Evolutionary conservation across 768 basidiomycete species (phyloP), one percentile per base, ranked within the genome.

Genomic region (Mycena metata): DNA sequence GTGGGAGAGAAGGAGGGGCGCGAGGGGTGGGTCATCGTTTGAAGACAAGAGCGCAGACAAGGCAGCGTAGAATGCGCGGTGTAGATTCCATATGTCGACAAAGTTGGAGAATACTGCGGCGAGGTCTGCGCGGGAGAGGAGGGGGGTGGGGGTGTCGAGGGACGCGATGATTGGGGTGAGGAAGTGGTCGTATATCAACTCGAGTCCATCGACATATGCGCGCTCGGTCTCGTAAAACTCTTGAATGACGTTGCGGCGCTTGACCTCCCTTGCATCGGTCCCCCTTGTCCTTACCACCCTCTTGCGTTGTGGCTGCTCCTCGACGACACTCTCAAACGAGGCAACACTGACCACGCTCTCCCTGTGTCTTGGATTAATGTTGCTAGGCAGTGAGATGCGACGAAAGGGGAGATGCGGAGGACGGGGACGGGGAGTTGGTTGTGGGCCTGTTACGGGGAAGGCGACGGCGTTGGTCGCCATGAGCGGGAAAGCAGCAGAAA

Each of bases 71-170:
- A 95, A 91, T 2, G 91, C 87, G 58, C 87, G 91, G 79, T 95
- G 93, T 46, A 94, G 84, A 73, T 94, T 95, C 94, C 92, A 95
- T 39, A 96, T 95, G 78, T 96, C 94, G 75, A 95, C 90, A 70
- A 96, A 95, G 77, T 95, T 95, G 69, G 91, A 92, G 78, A 96
- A 96, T 41, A 95, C 83, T 15, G 89, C 84, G 0, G 90, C 92
- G 64, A 96, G 85, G 50, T 89, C 86, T 3, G 86, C 78, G 64
- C 92, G 88, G 66, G 89, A 84, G 56, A 96, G 83, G n/a, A 96
- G 78, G 3, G 93, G 90, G 26, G 87, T 83, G 5, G 88, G 72
- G 3, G 87, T 89, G 69, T 93, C 91, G 70, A 95, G 81, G 7
- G 95, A 91, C 21, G 82, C 82, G 69, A 96, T 89, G 65, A 96